phyloP scores from a whole-genome alignment of 441 rosid genomes.

The Jatropha multifida region DNA sequence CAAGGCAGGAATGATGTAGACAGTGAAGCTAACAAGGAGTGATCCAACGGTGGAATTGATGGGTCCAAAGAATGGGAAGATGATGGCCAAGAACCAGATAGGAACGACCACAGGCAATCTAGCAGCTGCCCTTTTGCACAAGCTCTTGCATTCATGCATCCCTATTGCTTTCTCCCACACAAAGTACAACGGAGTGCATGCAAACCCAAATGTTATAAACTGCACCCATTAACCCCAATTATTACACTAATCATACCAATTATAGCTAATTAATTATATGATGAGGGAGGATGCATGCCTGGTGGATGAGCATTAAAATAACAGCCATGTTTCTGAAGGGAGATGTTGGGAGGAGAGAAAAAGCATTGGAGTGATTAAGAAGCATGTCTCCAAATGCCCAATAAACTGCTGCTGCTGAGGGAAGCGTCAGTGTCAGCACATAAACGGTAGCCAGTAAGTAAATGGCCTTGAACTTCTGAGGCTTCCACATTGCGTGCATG shows the following conservation, averaged over 20 bases:
- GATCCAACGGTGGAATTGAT: slow-evolving; percentile 96
- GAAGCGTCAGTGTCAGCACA: slow-evolving; percentile 84
- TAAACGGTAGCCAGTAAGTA: slow-evolving; percentile 86
- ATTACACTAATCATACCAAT: neutral
- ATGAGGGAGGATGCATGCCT: slow-evolving; percentile 38
- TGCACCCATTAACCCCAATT: slow-evolving; percentile 29
- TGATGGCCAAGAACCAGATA: slow-evolving; percentile 89
- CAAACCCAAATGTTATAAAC: slow-evolving; percentile 98
- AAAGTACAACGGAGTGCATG: slow-evolving; percentile 89
- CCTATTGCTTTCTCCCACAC: slow-evolving; percentile 98
- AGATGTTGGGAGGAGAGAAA: slow-evolving; percentile 78
- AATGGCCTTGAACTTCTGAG: slow-evolving; percentile 89
- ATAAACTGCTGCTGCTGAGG: slow-evolving; percentile 89
- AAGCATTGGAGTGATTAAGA: slow-evolving; percentile 90
- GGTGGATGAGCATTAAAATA: slow-evolving; percentile 95
- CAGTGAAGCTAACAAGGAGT: slow-evolving; percentile 94
- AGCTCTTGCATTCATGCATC: slow-evolving; percentile 88
- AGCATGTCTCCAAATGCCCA: slow-evolving; percentile 97
- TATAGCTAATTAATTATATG: neutral
- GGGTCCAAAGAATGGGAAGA: slow-evolving; percentile 96
- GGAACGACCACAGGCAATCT: slow-evolving; percentile 92
- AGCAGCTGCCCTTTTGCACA: slow-evolving; percentile 83
- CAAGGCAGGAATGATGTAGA: slow-evolving; percentile 85
- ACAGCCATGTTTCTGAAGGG: slow-evolving; percentile 82
- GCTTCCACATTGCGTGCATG: slow-evolving; percentile 99